Evolutionary conservation across 2,329 filamentous ascomycete species (phyloP), one percentile per base, ranked within the genome.

Genomic region (Colletotrichum phormii): DNA sequence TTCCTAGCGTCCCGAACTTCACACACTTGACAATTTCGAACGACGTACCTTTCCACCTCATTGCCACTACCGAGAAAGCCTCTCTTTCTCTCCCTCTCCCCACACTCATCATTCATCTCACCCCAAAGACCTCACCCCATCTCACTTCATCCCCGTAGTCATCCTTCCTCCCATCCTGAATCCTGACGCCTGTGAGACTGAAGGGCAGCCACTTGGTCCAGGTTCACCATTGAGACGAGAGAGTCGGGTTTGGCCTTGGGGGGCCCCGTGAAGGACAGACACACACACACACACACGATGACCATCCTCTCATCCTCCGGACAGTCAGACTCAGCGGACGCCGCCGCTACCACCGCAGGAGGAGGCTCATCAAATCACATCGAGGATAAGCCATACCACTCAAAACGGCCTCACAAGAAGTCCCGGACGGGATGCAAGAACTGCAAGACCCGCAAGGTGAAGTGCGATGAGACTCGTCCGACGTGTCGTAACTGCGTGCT

Each of bases 321-420:
- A 61, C 60, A 65, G 33, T 31, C 64, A 31, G 51, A 55, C 37
- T 24, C 57, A 22, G 24, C 69, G 42, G 29, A 35, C 13, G 51
- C 33, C 31, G 7, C 49, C 49, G 22, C 22, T 4, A 2, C 26
- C 24, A 7, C 67, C 24, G 15, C 64, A 29, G 26, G 26, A 29
- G 24, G 29, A 51, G 18, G 15, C 31, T 29, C 57, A 29, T 37
- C 46, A 22, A 69, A 29, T 31, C 65, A 61, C 12, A 51, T 59
- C 33, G 71, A 73, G 26, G 71, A 73, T 15, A 73, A 71, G 49
- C 71, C 82, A 1, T 87, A 84, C 64, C 81, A 85, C 67, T 74
- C 84, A 62, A 90, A 90, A 77, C 84, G 87, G 12, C 87, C 88
- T 60, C 88, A 90, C 78, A 87, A 82, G 75, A 90, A 90, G 78